Conservation (phyloP, 1,284 basidiomycete species). For the Sanguinoderma infundibulare region DNA sequence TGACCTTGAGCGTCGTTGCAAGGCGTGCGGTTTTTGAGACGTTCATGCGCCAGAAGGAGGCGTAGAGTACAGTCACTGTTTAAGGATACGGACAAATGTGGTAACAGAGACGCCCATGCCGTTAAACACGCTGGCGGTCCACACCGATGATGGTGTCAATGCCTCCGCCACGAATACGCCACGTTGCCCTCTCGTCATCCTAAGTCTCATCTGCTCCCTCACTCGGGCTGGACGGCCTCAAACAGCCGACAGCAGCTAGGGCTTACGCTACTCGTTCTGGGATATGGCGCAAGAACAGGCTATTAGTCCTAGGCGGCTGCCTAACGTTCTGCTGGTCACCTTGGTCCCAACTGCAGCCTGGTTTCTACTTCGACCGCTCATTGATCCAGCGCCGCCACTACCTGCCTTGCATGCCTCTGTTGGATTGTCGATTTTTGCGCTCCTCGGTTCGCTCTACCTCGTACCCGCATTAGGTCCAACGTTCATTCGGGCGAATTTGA, state of each 20-base stretch:
- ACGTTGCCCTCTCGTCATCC: background rate
- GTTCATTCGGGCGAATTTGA: slow-evolving; percentile 78
- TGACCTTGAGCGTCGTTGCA: too few relatives aligned
- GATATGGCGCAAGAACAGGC: slow-evolving; percentile 23
- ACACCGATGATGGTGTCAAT: too few relatives aligned
- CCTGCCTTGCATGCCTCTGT: slow-evolving; percentile 75
- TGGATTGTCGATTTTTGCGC: slow-evolving; percentile 82
- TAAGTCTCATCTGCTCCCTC: background rate
- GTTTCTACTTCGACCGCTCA: slow-evolving; percentile 70
- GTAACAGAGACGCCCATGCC: too few relatives aligned
- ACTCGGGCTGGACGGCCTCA: background rate
- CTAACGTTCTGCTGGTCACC: slow-evolving; percentile 54
- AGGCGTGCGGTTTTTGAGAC: too few relatives aligned
- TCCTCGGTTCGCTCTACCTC: slow-evolving; percentile 73
- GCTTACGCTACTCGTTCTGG: background rate
- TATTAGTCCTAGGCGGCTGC: slow-evolving; percentile 54
- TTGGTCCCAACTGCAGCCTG: slow-evolving; percentile 69
- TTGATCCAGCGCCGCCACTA: slow-evolving; percentile 68
- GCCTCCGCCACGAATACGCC: background rate
- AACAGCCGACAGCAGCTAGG: background rate
- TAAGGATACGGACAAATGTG: too few relatives aligned
- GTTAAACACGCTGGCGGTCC: background rate
- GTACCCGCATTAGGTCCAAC: slow-evolving; percentile 76
- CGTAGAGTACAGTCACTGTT: too few relatives aligned
- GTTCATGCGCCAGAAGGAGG: too few relatives aligned